Base-by-base conservation (phyloP, 345 rosid genomes). In the Sisymbrium irio region DNA sequence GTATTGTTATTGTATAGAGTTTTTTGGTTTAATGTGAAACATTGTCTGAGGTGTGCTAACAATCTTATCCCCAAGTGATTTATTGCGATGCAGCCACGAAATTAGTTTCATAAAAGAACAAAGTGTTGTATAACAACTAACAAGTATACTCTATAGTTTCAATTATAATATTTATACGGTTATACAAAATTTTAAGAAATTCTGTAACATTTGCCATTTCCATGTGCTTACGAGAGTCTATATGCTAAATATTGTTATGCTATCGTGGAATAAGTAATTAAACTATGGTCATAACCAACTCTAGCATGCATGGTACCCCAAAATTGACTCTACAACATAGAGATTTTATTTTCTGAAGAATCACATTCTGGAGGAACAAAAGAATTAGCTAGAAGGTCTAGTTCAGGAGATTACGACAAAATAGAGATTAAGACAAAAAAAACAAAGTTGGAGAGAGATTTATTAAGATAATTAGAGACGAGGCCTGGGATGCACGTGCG, bases 401-500 rank as follows among this genome's bases (percentile, higher is more conserved):
- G 49, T 25, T 8, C 8, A 40, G 15, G 19, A 44, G 18, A 55
- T 1, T 45, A 45, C 17, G 28, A 64, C 68, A 45, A 30, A 30
- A 32, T 18, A 45, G 54, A 63, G 54, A 44, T 28, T 63, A 64
- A 22, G 11, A 62, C 36, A 28, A 40, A 27, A 0, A 62, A 27
- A 32, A 44, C 9, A 30, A 41, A 10, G 30, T 17, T 44, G 30
- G 28, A 11, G 41, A 32, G 9, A n/a, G 25, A 12, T 20, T 20
- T 19, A 19, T n/a, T 3, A 15, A 27, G 67, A n/a, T 28, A 39
- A 51, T 51, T 39, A 50, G 28, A 32, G 69, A 44, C 3, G 51
- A 44, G 9, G 56, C 50, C 57, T 22, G 22, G 72, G 75, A 13
- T 56, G 85, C 87, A 85, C 93, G 90, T 88, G 87, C 86, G 76